phyloP scores from a whole-genome alignment of 441 rosid species.

The Kokia cookei region DNA sequence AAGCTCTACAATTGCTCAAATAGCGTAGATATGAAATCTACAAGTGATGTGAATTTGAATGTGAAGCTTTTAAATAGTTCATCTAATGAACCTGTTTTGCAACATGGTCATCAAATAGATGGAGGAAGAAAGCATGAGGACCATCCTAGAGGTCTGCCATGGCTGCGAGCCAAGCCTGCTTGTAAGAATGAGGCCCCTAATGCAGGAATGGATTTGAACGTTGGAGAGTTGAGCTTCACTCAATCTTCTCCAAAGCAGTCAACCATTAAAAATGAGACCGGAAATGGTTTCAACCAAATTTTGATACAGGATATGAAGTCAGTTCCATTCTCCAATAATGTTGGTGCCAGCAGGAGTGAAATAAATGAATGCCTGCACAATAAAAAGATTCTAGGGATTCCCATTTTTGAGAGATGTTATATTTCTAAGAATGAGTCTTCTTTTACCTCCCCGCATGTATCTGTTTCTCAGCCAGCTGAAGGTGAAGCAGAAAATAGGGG shows the following conservation, averaged over 20 bases:
- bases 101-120: slow-evolving; percentile 31
- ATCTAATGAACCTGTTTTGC: slow-evolving; percentile 25
- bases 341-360: slow-evolving; percentile 31
- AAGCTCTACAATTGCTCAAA: slow-evolving; percentile 31
- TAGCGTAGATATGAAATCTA: slow-evolving; percentile 36
- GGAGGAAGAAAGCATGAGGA: slow-evolving; percentile 45
- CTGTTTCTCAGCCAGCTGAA: slow-evolving; percentile 28
- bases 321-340: slow-evolving; percentile 29
- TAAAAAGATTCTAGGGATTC: slow-evolving; percentile 59
- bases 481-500: slow-evolving; percentile 31
- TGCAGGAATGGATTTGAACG: slow-evolving; percentile 40
- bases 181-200: slow-evolving; percentile 26
- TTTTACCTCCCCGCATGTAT: slow-evolving; percentile 29
- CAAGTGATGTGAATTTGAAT: slow-evolving; percentile 60
- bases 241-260: slow-evolving; percentile 36
- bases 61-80: slow-evolving; percentile 34
- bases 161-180: slow-evolving; percentile 52
- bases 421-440: slow-evolving; percentile 38
- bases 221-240: slow-evolving; percentile 27
- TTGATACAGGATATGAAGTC: slow-evolving; percentile 34
- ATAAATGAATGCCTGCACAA: slow-evolving; percentile 23
- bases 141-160: slow-evolving; percentile 41
- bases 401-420: slow-evolving; percentile 35
- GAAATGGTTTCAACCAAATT: slow-evolving; percentile 18
- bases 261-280: slow-evolving; percentile 27